Conservation (phyloP, 257 asterid genomes). For the Solanum peruvianum region DNA sequence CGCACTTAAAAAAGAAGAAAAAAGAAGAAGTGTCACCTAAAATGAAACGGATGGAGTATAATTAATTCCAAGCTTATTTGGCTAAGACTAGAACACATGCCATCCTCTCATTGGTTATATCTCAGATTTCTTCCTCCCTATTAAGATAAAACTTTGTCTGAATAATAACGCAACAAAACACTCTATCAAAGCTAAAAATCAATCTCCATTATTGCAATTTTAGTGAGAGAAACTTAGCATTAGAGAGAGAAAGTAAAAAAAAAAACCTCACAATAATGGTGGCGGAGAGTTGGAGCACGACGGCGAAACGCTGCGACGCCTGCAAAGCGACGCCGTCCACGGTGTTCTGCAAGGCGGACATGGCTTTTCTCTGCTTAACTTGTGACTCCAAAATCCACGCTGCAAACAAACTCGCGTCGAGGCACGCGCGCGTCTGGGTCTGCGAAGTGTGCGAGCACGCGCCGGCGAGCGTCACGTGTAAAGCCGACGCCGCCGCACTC, state of each 20-base stretch:
- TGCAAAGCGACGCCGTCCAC: slow-evolving; percentile 49
- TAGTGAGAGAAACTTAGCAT: background rate
- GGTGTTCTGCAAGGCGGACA: slow-evolving; percentile 67
- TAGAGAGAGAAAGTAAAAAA: background rate
- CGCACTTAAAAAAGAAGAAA: background rate
- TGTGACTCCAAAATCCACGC: slow-evolving; percentile 74
- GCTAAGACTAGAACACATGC: slow-evolving; percentile 32
- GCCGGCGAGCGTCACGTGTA: slow-evolving; percentile 76
- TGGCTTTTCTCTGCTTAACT: slow-evolving; percentile 57
- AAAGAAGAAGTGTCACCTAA: background rate
- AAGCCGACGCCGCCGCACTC: slow-evolving; percentile 83
- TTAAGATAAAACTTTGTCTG: background rate
- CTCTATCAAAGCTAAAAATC: background rate
- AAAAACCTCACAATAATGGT: slow-evolving; percentile 18
- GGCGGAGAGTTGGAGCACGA: slow-evolving; percentile 43
- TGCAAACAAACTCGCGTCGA: slow-evolving; percentile 66
- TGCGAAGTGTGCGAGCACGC: slow-evolving; percentile 93
- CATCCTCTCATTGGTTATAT: slow-evolving; percentile 9
- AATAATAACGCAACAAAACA: background rate
- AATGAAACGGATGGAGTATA: background rate
- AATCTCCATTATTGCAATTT: slow-evolving; percentile 1
- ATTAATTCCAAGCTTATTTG: slow-evolving; percentile 7
- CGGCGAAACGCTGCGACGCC: slow-evolving; percentile 62
- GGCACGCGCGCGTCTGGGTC: slow-evolving; percentile 68
- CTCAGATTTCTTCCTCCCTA: slow-evolving; percentile 24